These are phyloP conservation scores for Sugiyamaella pinicola DNA, from an alignment of 1,139 yeast genomes.

Conservation along the genomic window DNA sequence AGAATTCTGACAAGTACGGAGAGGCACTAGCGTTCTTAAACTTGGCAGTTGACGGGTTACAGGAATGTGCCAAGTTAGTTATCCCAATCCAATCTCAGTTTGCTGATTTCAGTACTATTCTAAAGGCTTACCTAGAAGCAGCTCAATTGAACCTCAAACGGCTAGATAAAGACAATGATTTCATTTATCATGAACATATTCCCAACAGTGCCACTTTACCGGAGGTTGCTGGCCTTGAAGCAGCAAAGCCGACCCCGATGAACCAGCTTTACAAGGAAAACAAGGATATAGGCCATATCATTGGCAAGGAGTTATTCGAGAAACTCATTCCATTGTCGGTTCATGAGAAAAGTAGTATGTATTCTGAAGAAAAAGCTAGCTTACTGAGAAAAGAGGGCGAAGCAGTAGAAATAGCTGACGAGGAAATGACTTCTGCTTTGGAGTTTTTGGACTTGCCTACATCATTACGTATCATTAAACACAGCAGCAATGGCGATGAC, in stretches of 20 bases:
- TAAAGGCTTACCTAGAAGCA: constrained; percentile 37
- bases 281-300: constrained; percentile 53
- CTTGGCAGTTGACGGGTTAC: constrained; percentile 46
- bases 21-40: constrained; percentile 71
- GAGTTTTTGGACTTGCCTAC: constrained; percentile 79
- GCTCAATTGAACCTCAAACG: constrained; percentile 51
- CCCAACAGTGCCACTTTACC: constrained; percentile 63
- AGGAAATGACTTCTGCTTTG: constrained; percentile 73
- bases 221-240: constrained; percentile 71
- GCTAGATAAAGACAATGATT: constrained; percentile 81
- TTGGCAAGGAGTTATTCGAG: constrained; percentile 61
- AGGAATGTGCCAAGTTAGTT: constrained; percentile 33
- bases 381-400: constrained; percentile 75
- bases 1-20: constrained; percentile 62
- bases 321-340: constrained; percentile 84
- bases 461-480: constrained; percentile 58
- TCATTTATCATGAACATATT: constrained; percentile 76
- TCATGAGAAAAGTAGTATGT: constrained; percentile 82
- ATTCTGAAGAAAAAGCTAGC: constrained; percentile 87
- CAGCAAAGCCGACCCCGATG: constrained; percentile 67
- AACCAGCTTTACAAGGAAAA: constrained; percentile 52
- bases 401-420: constrained; percentile 73
- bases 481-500: constrained; percentile 1
- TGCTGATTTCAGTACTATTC: constrained; percentile 26
- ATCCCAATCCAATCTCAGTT: constrained; percentile 17